These are phyloP conservation scores for Diutina catenulata DNA, from an alignment of 1,139 yeast genomes.

Conservation along the genomic window DNA sequence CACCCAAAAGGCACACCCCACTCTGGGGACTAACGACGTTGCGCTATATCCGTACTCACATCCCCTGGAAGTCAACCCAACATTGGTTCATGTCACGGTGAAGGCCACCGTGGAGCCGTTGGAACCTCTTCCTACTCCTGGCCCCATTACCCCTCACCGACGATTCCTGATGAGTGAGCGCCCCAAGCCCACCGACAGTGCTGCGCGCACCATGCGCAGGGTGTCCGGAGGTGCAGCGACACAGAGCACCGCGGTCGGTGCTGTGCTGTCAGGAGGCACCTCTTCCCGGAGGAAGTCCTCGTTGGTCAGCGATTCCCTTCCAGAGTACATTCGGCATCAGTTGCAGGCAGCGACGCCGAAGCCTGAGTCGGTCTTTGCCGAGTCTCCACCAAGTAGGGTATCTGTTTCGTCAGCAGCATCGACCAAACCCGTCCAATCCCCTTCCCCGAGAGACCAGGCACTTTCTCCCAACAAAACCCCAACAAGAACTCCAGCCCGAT, in stretches of 20 bases:
- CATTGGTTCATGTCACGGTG: slow-evolving; percentile 1
- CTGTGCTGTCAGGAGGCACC: too few relatives aligned
- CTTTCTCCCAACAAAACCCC: too few relatives aligned
- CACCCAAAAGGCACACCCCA: not conserved
- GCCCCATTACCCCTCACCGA: not conserved
- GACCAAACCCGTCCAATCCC: too few relatives aligned
- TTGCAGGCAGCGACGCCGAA: too few relatives aligned
- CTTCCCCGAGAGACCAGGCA: too few relatives aligned
- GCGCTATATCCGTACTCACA: slow-evolving; percentile 1
- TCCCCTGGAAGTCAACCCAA: not conserved
- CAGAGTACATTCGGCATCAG: not conserved
- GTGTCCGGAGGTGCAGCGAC: too few relatives aligned
- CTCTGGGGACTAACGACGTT: not conserved
- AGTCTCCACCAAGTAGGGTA: not conserved
- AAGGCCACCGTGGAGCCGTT: slow-evolving; percentile 4
- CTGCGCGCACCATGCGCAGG: too few relatives aligned
- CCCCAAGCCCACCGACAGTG: too few relatives aligned
- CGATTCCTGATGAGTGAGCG: not conserved
- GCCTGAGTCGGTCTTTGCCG: not conserved
- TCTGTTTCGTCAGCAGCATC: too few relatives aligned
- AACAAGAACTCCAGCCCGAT: too few relatives aligned
- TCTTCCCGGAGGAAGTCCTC: slow-evolving; percentile 1
- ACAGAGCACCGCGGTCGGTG: too few relatives aligned
- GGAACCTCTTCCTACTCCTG: not conserved
- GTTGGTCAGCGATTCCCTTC: slow-evolving; percentile 1